phyloP scores from a whole-genome alignment of 352 stramenopile genomes.

The Pythium monospermum region DNA sequence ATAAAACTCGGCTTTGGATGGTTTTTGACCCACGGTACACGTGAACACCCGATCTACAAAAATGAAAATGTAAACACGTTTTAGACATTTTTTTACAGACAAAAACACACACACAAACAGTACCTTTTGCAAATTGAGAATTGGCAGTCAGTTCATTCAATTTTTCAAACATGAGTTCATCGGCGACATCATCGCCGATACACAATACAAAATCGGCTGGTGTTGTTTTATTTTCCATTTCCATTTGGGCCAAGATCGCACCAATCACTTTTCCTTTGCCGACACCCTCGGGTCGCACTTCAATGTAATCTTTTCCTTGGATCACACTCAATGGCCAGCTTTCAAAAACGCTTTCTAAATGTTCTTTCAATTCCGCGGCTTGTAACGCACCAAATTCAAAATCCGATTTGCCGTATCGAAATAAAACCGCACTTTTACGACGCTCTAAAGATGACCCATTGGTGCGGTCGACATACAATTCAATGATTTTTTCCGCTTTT shows the following conservation, averaged over 20 bases:
- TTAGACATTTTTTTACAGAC: too few relatives aligned
- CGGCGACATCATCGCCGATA: slow-evolving; percentile 97
- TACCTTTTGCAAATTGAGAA: slow-evolving; percentile 41
- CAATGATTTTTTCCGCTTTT: slow-evolving; percentile 94
- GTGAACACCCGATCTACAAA: slow-evolving; percentile 88
- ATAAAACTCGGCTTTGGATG: slow-evolving; percentile 95
- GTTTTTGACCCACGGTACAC: slow-evolving; percentile 97
- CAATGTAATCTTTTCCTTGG: slow-evolving; percentile 95
- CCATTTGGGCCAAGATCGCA: slow-evolving; percentile 87
- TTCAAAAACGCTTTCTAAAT: slow-evolving; percentile 93
- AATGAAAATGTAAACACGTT: too few relatives aligned
- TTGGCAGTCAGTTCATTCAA: slow-evolving; percentile 46
- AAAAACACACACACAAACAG: neutral
- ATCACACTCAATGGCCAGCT: slow-evolving; percentile 75
- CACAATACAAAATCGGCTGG: slow-evolving; percentile 95
- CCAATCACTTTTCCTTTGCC: slow-evolving; percentile 96
- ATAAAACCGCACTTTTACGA: slow-evolving; percentile 97
- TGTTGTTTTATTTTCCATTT: slow-evolving; percentile 46
- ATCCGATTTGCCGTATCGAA: slow-evolving; percentile 98
- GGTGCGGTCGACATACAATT: slow-evolving; percentile 97
- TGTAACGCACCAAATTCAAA: slow-evolving; percentile 98
- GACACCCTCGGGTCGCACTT: slow-evolving; percentile 95
- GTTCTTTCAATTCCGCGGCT: slow-evolving; percentile 95
- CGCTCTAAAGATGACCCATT: slow-evolving; percentile 98
- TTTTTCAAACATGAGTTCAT: slow-evolving; percentile 96